Conservation (phyloP, 345 rosid species). For the Draba incana region DNA sequence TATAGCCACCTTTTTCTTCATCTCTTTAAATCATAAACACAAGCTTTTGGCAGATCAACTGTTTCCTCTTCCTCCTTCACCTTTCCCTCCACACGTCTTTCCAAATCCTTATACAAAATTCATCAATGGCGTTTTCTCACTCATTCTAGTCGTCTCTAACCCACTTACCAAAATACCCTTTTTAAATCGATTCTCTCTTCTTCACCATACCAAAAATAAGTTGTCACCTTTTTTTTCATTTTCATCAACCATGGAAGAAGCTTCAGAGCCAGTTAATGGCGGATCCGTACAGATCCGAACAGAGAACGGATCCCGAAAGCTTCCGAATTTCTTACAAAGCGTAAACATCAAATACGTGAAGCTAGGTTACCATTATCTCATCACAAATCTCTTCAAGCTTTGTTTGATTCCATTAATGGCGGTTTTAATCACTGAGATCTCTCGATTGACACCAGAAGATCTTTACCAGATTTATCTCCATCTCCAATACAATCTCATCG, state of each 20-base stretch:
- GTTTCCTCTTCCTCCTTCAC: background rate
- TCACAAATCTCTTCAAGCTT: constrained; percentile 68
- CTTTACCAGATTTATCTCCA: constrained; percentile 78
- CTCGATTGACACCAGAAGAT: constrained; percentile 65
- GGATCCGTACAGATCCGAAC: constrained; percentile 73
- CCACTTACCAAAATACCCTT: too few relatives aligned
- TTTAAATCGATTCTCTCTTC: too few relatives aligned
- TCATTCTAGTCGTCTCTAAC: constrained; percentile 22
- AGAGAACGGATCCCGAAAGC: constrained; percentile 42
- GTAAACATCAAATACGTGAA: constrained; percentile 89
- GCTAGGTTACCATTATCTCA: constrained; percentile 81
- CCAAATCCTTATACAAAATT: constrained; percentile 21
- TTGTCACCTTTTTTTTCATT: background rate
- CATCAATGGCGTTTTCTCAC: constrained; percentile 37
- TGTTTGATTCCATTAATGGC: constrained; percentile 77
- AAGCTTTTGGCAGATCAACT: constrained; percentile 20
- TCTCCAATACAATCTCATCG: constrained; percentile 77
- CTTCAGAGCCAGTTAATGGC: constrained; percentile 35
- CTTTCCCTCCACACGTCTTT: background rate
- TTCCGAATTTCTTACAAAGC: constrained; percentile 88
- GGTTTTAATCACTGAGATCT: constrained; percentile 53
- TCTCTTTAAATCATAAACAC: constrained; percentile 16
- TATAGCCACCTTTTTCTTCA: too few relatives aligned
- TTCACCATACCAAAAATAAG: too few relatives aligned
- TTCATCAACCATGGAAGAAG: constrained; percentile 44